phyloP scores from a whole-genome alignment of 2,329 filamentous ascomycete species.

The Apiospora malaysiana region DNA sequence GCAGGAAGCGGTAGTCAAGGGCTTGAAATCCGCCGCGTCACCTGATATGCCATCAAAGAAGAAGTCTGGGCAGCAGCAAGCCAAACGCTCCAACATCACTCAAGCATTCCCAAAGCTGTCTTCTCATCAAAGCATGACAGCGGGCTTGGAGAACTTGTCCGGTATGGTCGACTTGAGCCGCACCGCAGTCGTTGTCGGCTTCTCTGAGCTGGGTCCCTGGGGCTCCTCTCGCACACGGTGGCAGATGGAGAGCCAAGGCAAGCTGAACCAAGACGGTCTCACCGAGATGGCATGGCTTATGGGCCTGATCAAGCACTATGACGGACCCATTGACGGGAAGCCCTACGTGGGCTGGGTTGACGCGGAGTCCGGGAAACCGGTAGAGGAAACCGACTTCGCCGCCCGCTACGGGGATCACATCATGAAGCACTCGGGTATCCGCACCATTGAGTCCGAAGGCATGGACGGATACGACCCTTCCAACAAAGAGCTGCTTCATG shows the following conservation, averaged over 20 bases:
- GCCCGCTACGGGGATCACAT: slow-evolving; percentile 96
- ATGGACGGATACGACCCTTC: slow-evolving; percentile 92
- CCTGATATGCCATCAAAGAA: not conserved
- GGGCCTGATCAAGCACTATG: slow-evolving; percentile 98
- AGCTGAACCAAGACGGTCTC: slow-evolving; percentile 96
- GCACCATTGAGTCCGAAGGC: slow-evolving; percentile 88
- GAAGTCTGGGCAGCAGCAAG: not conserved
- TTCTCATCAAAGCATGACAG: not conserved
- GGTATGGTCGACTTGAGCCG: not conserved
- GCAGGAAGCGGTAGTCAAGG: not conserved
- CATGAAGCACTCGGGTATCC: slow-evolving; percentile 94
- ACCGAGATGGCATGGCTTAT: slow-evolving; percentile 99
- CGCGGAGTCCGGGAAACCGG: slow-evolving; percentile 88
- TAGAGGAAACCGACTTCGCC: slow-evolving; percentile 72
- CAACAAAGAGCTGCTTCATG: slow-evolving; percentile 97
- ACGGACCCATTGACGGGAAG: slow-evolving; percentile 92
- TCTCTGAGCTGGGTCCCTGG: slow-evolving; percentile 95
- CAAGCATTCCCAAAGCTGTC: not conserved
- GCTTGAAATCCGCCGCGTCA: not conserved
- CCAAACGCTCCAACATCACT: slow-evolving; percentile 1
- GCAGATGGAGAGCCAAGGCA: slow-evolving; percentile 98
- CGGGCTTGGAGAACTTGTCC: not conserved
- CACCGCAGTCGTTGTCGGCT: slow-evolving; percentile 95
- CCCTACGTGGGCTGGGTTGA: slow-evolving; percentile 98
- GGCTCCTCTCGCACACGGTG: slow-evolving; percentile 97